Conservation (phyloP, 495 filamentous ascomycete genomes). For the Tuber indicum region DNA sequence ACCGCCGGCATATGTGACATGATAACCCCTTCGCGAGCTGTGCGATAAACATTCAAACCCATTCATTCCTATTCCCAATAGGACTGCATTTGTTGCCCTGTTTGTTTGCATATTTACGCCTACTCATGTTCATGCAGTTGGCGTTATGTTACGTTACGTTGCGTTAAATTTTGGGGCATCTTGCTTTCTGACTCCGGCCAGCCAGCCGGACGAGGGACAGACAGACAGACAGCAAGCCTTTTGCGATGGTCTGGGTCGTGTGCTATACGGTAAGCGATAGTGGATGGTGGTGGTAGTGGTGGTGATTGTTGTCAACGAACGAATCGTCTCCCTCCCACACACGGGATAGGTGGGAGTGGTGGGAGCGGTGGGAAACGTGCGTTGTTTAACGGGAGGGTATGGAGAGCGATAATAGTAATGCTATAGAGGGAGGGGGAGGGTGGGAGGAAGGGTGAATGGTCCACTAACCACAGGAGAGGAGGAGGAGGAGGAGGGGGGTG, state of each 20-base stretch:
- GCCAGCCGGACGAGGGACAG: neutral
- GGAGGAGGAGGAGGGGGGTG: neutral
- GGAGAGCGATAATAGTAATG: neutral
- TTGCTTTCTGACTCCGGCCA: neutral
- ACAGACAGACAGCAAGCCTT: neutral
- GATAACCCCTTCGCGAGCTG: neutral
- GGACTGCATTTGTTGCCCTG: slow-evolving; percentile 4
- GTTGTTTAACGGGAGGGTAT: neutral
- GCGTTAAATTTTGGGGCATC: neutral
- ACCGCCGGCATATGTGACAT: neutral
- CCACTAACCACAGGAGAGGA: neutral
- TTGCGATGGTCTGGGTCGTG: neutral
- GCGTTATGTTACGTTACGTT: neutral
- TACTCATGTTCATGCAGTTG: neutral
- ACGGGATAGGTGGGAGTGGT: neutral
- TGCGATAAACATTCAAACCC: neutral
- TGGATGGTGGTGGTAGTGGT: neutral
- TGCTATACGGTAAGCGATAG: neutral
- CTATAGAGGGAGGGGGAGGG: neutral
- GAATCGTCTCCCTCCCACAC: neutral
- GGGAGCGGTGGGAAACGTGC: neutral
- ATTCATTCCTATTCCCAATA: neutral
- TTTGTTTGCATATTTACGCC: neutral
- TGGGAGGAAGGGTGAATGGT: neutral
- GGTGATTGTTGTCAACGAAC: neutral